Percentiles rank a stretch among this genome's conserved stretches.
These are phyloP conservation scores for Novymonas esmeraldas DNA, from an alignment of 208 protist genomes.

Conservation along the genomic window DNA sequence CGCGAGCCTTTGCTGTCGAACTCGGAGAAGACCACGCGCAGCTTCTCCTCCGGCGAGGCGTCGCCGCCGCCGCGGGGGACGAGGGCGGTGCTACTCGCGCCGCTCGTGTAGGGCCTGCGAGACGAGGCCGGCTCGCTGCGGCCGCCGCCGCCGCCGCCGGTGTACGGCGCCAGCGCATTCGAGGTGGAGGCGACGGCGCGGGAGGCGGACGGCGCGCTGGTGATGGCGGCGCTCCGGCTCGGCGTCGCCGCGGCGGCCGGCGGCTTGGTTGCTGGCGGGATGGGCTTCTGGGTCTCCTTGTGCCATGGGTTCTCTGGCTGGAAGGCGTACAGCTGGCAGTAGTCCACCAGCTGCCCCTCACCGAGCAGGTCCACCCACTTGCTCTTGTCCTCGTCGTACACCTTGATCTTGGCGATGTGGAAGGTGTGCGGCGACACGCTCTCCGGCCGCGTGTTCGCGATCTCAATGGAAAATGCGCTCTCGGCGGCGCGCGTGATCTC, in stretches of 20 bases:
- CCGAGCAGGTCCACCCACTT: conserved; percentile 87
- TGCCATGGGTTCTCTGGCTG: conserved; percentile 91
- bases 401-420: conserved; percentile 81
- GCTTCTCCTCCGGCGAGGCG: conserved; percentile 85
- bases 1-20: conserved; percentile 84
- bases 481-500: conserved; percentile 74
- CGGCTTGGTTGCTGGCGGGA: conserved; percentile 81
- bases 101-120: conserved; percentile 35
- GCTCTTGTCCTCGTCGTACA: conserved; percentile 89
- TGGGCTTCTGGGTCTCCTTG: conserved; percentile 90
- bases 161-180: conserved; percentile 68
- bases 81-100: conserved; percentile 48
- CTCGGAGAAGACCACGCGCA: conserved; percentile 88
- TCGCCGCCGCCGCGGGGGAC: conserved; percentile 57
- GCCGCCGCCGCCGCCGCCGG: conserved; percentile 48
- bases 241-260: conserved; percentile 35
- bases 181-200: conserved; percentile 29
- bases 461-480: conserved; percentile 77
- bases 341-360: conserved; percentile 81
- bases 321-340: conserved; percentile 91
- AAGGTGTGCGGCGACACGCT: conserved; percentile 83
- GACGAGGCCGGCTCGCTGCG: conserved; percentile 47
- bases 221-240: conserved; percentile 17
- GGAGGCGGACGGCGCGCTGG: conserved; percentile 13
- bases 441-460: conserved; percentile 69